Evolutionary conservation across 352 stramenopile genomes (phyloP).

Genomic region (Globisporangium rhizosaccharum): DNA sequence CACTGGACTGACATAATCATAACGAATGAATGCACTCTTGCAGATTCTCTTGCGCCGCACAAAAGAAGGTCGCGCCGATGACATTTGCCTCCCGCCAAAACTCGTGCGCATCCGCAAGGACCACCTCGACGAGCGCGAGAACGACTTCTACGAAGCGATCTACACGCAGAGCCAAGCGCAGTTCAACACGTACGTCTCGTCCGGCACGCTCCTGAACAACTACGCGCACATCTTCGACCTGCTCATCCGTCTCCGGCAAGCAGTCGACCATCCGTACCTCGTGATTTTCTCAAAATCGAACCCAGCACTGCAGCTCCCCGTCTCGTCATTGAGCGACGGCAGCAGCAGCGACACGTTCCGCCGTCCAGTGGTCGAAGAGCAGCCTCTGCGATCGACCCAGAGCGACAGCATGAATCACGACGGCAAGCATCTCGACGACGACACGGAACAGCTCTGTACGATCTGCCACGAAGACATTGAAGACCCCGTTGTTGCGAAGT

Average conservation of each 20-base stretch:
- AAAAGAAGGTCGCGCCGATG: slow-evolving; percentile 96
- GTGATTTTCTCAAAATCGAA: slow-evolving; percentile 90
- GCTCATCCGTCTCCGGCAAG: slow-evolving; percentile 96
- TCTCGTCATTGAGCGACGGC: slow-evolving; percentile 8
- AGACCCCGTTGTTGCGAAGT: slow-evolving; percentile 86
- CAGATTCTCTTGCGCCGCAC: slow-evolving; percentile 96
- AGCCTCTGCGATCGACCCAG: slow-evolving; percentile 37
- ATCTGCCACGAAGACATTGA: slow-evolving; percentile 94
- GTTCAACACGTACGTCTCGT: slow-evolving; percentile 98
- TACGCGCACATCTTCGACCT: slow-evolving; percentile 99
- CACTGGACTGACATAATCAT: no score
- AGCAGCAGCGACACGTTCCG: slow-evolving; percentile 9
- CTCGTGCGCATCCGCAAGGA: slow-evolving; percentile 86
- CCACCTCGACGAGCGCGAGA: slow-evolving; percentile 85
- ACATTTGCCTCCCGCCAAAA: slow-evolving; percentile 89
- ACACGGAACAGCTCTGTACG: slow-evolving; percentile 53
- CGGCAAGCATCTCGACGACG: slow-evolving; percentile 20
- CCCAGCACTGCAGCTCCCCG: slow-evolving; percentile 62
- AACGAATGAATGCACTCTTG: no score
- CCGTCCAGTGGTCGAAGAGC: slow-evolving; percentile 51
- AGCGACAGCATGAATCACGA: slow-evolving; percentile 21
- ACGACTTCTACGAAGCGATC: slow-evolving; percentile 99
- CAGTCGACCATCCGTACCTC: slow-evolving; percentile 98
- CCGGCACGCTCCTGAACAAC: slow-evolving; percentile 98
- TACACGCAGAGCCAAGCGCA: slow-evolving; percentile 97